Base-by-base conservation (phyloP, 305 asterid genomes). In the Nicotiana rustica region DNA sequence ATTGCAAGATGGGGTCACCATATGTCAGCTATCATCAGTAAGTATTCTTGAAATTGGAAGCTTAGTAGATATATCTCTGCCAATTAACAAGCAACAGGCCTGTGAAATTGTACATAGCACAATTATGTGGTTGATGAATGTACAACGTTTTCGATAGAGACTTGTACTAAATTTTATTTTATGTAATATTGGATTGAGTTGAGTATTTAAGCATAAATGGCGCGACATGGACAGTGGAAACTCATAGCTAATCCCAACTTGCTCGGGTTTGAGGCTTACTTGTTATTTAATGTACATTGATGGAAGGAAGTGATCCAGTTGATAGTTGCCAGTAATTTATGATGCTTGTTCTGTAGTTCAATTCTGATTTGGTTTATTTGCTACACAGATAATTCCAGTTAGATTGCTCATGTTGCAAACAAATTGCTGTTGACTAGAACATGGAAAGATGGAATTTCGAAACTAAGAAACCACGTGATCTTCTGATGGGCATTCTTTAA, bases 71-170 rank as follows among this genome's bases (percentile, higher is more conserved):
- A 52, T 44, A 75, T 55, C 29, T 15, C 47, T 52, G 65, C 65
- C 80, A 52, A 52, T 52, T 29, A 52, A 52, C 65, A 52, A 75
- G 80, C 80, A 52, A 29, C 64, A 29, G 21, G 17, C 15, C 80
- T 52, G 17, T 75, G 49, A 52, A 36, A 75, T 75, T 76, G 80
- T 55, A 76, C 49, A 76, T 55, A 55, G 29, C 66, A 52, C 49
- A 55, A 4, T 49, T 8, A 52, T 55, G 80, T 2, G 52, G 21
- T 2, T 29, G 44, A 76, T 76, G 66, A 55, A 76, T 47, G 25
- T 47, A 5, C 64, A 73, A 25, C 14, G 5, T 21, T 13, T 44
- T 41, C 49, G 10, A 41, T 8, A 41, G 12, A 41, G 12, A 41
- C 49, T 41, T 8, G 49, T 41, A 41, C 49, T 41, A 8, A 41